Conservation (phyloP, 192 early-diverging fungal species). For the Allomyces javanicus region DNA sequence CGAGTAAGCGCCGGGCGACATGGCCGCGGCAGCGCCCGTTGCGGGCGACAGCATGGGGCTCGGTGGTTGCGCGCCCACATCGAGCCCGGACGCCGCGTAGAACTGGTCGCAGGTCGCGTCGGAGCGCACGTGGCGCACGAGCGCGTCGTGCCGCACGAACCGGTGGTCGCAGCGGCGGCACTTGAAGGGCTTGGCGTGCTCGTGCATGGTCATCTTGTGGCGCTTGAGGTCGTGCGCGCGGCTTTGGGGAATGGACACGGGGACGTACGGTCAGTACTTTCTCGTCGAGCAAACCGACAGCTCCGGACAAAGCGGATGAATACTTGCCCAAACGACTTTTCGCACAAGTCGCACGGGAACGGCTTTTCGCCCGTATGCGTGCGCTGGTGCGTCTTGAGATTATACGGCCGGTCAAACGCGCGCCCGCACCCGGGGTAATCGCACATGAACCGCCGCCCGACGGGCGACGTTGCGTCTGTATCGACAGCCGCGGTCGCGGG, state of each 20-base stretch:
- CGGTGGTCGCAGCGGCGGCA: conserved; percentile 10
- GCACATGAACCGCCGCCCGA: neutral
- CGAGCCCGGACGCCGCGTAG: neutral
- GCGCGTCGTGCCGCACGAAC: conserved; percentile 14
- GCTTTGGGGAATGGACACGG: neutral
- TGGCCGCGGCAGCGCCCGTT: no score
- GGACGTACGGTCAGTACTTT: neutral
- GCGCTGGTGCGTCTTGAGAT: neutral
- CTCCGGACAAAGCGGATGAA: neutral
- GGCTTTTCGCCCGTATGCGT: neutral
- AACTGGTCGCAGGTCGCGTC: neutral
- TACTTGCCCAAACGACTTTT: neutral
- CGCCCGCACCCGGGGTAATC: neutral
- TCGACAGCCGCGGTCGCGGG: no score
- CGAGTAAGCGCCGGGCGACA: no score
- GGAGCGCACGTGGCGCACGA: conserved; percentile 12
- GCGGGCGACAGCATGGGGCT: no score
- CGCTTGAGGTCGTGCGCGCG: conserved; percentile 15
- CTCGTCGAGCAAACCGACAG: no score
- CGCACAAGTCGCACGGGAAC: neutral
- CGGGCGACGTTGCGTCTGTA: no score
- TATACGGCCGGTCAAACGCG: neutral
- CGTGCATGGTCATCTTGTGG: conserved; percentile 8
- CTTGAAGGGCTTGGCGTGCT: conserved; percentile 9
- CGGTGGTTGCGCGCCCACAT: neutral